These are phyloP conservation scores for Oxytropis ochrocephala DNA, from an alignment of 306 rosid genomes.

Conservation along the genomic window DNA sequence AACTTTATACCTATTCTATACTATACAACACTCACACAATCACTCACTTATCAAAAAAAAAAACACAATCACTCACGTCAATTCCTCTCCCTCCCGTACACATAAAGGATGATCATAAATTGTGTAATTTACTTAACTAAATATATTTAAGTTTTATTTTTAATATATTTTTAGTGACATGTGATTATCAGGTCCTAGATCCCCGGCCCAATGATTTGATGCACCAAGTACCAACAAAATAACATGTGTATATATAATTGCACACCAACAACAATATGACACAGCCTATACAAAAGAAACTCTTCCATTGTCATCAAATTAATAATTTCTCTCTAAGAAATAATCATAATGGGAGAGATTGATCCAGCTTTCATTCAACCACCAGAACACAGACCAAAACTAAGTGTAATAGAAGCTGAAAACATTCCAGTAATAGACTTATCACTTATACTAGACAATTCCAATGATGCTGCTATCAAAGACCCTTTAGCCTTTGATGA, in stretches of 20 bases:
- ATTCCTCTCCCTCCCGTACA: too few species aligned
- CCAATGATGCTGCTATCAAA: neutral
- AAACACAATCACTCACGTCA: too few species aligned
- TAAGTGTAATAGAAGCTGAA: conserved; percentile 23
- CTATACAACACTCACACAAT: too few species aligned
- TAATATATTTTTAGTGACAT: too few species aligned
- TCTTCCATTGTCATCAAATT: neutral
- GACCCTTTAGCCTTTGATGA: conserved; percentile 8
- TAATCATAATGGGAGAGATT: conserved; percentile 15
- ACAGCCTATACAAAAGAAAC: neutral
- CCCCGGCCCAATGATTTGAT: neutral
- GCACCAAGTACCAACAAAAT: neutral
- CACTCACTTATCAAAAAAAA: too few species aligned
- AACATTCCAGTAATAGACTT: conserved; percentile 45
- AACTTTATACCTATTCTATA: too few species aligned
- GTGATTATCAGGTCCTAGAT: too few species aligned
- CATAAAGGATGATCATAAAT: too few species aligned
- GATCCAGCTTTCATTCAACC: conserved; percentile 41
- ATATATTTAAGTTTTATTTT: too few species aligned
- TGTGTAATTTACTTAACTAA: too few species aligned
- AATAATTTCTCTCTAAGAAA: neutral
- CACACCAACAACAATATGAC: neutral
- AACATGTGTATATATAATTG: neutral
- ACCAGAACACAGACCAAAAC: conserved; percentile 51
- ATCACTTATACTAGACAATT: neutral